Evolutionary conservation across 768 basidiomycete species (phyloP).

Genomic region (Multifurca ochricompacta): DNA sequence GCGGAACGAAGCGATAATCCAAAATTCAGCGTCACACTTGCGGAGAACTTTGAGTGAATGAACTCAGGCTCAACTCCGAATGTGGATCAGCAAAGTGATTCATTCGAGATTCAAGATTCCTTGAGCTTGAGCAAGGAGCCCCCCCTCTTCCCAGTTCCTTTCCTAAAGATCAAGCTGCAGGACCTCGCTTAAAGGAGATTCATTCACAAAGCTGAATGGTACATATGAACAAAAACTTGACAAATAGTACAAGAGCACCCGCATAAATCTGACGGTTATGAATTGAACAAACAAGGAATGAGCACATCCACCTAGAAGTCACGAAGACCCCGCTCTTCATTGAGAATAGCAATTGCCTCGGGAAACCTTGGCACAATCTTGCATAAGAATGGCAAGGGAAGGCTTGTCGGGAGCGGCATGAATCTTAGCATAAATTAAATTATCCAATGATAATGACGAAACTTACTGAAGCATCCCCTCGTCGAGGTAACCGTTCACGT

Average conservation of each 20-base stretch:
- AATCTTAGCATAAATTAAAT: background rate
- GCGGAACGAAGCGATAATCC: no score
- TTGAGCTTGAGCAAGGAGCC: no score
- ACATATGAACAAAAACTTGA: background rate
- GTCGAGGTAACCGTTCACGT: constrained; percentile 12
- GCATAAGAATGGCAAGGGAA: constrained; percentile 21
- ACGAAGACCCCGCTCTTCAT: constrained; percentile 15
- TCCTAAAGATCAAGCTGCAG: background rate
- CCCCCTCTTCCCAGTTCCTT: background rate
- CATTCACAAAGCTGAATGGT: background rate
- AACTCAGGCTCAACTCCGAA: no score
- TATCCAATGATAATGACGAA: background rate
- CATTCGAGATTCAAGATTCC: no score
- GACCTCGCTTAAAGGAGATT: background rate
- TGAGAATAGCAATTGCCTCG: constrained; percentile 13
- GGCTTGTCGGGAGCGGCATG: background rate
- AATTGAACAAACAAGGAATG: no score
- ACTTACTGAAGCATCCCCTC: constrained; percentile 22
- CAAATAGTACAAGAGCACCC: background rate
- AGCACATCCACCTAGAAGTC: no score
- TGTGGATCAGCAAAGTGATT: no score
- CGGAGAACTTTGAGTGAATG: no score
- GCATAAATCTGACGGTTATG: background rate
- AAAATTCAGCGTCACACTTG: no score
- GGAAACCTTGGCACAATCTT: constrained; percentile 20